Evolutionary conservation across 805 yeast species (phyloP).

Genomic region (Pichia paraexigua): DNA sequence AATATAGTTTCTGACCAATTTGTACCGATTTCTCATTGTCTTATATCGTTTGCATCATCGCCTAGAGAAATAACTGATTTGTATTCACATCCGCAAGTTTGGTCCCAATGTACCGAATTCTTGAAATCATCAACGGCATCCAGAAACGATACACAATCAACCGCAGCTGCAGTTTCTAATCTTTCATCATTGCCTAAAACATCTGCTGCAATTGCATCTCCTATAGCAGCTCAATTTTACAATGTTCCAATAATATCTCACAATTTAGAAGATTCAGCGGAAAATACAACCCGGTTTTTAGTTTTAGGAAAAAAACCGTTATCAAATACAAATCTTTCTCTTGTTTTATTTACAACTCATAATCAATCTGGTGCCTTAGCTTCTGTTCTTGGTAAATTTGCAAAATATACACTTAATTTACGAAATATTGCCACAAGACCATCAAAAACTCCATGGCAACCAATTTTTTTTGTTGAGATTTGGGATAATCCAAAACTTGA

Average conservation of each 20-base stretch:
- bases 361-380: conserved; percentile 72
- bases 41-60: conserved; percentile 42
- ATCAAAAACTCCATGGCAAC: conserved; percentile 65
- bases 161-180: conserved; percentile 75
- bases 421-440: conserved; percentile 76
- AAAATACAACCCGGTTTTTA: conserved; percentile 82
- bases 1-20: conserved; percentile 68
- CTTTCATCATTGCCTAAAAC: conserved; percentile 35
- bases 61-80: conserved; percentile 44
- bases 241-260: conserved; percentile 44
- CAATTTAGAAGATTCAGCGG: conserved; percentile 62
- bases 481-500: conserved; percentile 28
- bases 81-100: conserved; percentile 94
- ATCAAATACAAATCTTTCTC: conserved; percentile 6
- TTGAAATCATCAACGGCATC: conserved; percentile 33
- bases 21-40: conserved; percentile 75
- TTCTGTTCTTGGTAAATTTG: conserved; percentile 52
- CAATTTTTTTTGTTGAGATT: conserved; percentile 73
- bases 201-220: conserved; percentile 67
- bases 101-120: conserved; percentile 83
- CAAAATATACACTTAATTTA: conserved; percentile 50
- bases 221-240: conserved; percentile 55
- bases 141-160: conserved; percentile 63
- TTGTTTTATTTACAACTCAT: conserved; percentile 51
- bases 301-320: conserved; percentile 40